Evolutionary conservation across 495 filamentous ascomycete genomes (phyloP).

Genomic region (Penicillium lagena): DNA sequence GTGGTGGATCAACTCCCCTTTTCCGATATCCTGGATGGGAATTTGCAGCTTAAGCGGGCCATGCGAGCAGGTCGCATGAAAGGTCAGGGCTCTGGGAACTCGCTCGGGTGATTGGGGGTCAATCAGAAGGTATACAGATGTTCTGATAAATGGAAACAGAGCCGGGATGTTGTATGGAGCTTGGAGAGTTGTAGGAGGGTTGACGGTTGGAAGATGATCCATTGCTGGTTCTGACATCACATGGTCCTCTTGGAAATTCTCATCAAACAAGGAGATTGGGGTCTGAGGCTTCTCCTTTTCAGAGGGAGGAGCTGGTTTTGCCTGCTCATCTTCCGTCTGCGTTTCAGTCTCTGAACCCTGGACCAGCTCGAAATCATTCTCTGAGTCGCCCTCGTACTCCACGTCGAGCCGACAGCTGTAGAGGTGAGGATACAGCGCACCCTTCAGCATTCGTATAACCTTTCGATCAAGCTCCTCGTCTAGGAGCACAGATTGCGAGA

Average conservation of each 20-base stretch:
- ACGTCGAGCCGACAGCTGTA: conserved; percentile 54
- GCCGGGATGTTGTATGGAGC: conserved; percentile 55
- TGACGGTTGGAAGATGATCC: conserved; percentile 41
- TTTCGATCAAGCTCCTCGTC: conserved; percentile 56
- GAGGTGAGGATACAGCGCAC: conserved; percentile 55
- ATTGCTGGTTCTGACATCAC: conserved; percentile 15
- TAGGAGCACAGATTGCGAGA: conserved; percentile 52
- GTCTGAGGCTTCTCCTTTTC: conserved; percentile 9
- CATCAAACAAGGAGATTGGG: conserved; percentile 55
- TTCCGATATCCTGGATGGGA: conserved; percentile 44
- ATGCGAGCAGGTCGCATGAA: conserved; percentile 46
- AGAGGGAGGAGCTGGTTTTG: not conserved
- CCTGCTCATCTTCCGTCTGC: not conserved
- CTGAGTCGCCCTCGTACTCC: conserved; percentile 41
- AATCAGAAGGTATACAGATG: conserved; percentile 57
- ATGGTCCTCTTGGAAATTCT: conserved; percentile 29
- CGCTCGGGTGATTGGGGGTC: conserved; percentile 37
- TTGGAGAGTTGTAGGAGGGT: conserved; percentile 51
- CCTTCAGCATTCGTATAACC: conserved; percentile 67
- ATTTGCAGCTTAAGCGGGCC: conserved; percentile 56
- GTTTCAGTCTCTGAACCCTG: no score
- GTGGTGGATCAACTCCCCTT: conserved; percentile 57
- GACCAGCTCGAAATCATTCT: conserved; percentile 51
- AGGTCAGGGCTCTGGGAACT: conserved; percentile 47
- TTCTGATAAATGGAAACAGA: conserved; percentile 58